Evolutionary conservation across 2,329 filamentous ascomycete species (phyloP), one percentile per base, ranked within the genome.

Genomic region (Westerdykella ornata): DNA sequence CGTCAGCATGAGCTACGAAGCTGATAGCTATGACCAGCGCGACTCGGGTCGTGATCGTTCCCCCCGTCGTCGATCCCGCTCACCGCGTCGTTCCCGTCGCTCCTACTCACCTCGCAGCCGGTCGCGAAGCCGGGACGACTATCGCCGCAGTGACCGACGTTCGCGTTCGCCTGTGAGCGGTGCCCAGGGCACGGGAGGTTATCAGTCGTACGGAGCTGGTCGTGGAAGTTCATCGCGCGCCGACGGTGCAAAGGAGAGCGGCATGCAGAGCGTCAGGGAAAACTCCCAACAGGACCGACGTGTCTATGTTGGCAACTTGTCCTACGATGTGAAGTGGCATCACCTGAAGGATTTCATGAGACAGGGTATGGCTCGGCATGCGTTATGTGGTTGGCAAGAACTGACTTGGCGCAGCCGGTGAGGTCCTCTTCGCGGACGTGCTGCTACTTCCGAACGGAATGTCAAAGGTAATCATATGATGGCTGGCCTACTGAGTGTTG

Each of bases 391-490:
- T 32, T 35, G 9, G 12, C 49, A 15, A 15, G 30, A 7, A 56
- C 66, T 70, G 60, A 69, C 61, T 44, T 48, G 48, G 30, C 53
- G 59, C 72, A 97, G 92, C 92, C 76, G 92, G 92, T 80, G 90
- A 97, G 72, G 92, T 98, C 70, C 82, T 97, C 75, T 98, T 95
- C 76, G 92, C 92, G 76, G 92, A 98, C 80, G 92, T 98, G 68
- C 83, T 98, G 73, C 79, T 95, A 72, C 88, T 98, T 84, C 92
- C 92, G 67, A 98, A 98, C 80, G 92, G 92, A 89, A 98, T 98
- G 92, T 97, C 90, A 87, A 98, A 98, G 90, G 90, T 97, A 89
- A 88, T 88, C 87, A 88, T 89, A 84, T 81, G 82, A 80, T 82
- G 84, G 84, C 81, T 86, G 86, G 85, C 82, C 75, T 75, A 56